These are phyloP conservation scores for Chenopodium quinoa DNA, from an alignment of 148 eudicot genomes.

Conservation along the genomic window DNA sequence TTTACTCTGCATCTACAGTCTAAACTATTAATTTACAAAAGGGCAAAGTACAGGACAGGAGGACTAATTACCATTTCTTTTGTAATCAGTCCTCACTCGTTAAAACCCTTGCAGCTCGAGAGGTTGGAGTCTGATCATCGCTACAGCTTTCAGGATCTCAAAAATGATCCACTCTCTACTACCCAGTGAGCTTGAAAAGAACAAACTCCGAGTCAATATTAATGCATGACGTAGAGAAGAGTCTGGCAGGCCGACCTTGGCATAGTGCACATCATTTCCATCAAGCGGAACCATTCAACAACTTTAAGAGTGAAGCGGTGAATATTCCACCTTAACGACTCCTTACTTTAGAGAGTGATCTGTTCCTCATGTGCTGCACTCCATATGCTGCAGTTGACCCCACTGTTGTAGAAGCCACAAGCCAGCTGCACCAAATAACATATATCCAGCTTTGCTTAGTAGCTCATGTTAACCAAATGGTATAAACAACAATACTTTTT, in stretches of 20 bases:
- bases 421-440: conserved; percentile 58
- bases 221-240: not conserved
- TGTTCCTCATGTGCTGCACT: conserved; percentile 49
- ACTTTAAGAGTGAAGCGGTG: not conserved
- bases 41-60: not conserved
- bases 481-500: not conserved
- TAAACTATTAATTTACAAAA: conserved; percentile 3
- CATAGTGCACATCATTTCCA: not conserved
- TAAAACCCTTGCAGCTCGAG: not conserved
- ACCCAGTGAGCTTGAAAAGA: not conserved
- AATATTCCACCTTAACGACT: conserved; percentile 13
- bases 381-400: conserved; percentile 91
- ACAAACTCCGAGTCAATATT: too few relatives aligned
- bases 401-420: conserved; percentile 86
- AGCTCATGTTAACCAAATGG: not conserved
- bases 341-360: conserved; percentile 32
- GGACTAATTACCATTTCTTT: not conserved
- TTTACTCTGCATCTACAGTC: not conserved
- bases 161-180: not conserved
- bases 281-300: not conserved
- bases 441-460: not conserved
- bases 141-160: not conserved
- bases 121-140: not conserved
- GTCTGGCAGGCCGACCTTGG: conserved; percentile 5
- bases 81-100: not conserved